Evolutionary conservation across 2,329 filamentous ascomycete genomes (phyloP), one percentile per base, ranked within the genome.

Genomic region (Exophiala calicioides): DNA sequence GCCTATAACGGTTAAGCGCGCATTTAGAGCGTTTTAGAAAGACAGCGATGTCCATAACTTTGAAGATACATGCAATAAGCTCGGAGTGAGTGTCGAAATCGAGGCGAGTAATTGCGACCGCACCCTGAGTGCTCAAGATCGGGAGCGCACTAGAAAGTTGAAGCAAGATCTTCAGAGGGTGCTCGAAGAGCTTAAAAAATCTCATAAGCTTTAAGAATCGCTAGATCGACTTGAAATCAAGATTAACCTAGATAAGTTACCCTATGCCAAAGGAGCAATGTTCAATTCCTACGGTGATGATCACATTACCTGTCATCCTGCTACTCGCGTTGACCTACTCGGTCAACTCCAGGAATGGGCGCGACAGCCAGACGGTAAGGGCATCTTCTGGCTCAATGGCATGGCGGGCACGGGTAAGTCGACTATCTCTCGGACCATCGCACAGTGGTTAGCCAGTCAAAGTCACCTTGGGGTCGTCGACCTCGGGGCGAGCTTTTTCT

Each of bases 341-440:
- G 13, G 24, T 23, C 24, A 27, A 27, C 7, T 27, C 12, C 24
- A 27, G 12, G 24, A 27, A 27, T 27, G 24, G 24, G 24, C 24
- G 7, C 24, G 12, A 27, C 24, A 27, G 12, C 24, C 24, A 27
- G 24, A 45, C 16, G 39, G 47, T 31, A 50, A 59, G 55, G 19
- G 53, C 26, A 60, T 67, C 21, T 67, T 65, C 38, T 71, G 63
- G 67, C 57, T 71, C 5, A 60, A 60, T 13, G 66, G 67, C 8
- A 60, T 67, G n/a, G n/a, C n/a, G n/a, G n/a, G n/a, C n/a, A n/a
- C n/a, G n/a, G n/a, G n/a, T n/a, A n/a, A n/a, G n/a, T 65, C 63
- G 1, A 68, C 65, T 2, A 62, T 69, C 40, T 56, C 66, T 21
- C 59, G 62, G 13, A 68, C 63, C 6, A 44, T 69, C 15, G 62